Percentiles rank a stretch among this genome's conserved stretches.
Evolutionary conservation across 2,329 filamentous ascomycete genomes (phyloP).

Genomic region (Penicillium polonicum): DNA sequence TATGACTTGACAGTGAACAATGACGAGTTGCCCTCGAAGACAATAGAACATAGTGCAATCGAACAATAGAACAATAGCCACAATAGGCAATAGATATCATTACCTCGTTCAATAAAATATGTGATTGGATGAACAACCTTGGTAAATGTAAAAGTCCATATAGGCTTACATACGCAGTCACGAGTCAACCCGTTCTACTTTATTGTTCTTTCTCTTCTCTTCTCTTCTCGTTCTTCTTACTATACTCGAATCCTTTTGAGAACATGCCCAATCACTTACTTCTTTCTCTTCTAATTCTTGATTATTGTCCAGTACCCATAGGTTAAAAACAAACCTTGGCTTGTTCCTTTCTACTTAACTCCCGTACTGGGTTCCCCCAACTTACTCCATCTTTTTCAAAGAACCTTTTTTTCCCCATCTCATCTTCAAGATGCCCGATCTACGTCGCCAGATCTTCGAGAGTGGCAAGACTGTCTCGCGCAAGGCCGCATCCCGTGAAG

Average conservation of each 20-base stretch:
- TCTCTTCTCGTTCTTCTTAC: not conserved
- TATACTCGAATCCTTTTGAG: not conserved
- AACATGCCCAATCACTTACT: not conserved
- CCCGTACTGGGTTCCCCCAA: not conserved
- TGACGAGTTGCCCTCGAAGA: not conserved
- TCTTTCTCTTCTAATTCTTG: not conserved
- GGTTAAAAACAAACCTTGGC: not conserved
- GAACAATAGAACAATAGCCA: not conserved
- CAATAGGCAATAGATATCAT: not conserved
- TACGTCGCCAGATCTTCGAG: constrained; percentile 60
- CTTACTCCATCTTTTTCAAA: not conserved
- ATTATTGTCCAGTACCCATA: constrained; percentile 2
- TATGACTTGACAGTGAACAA: not conserved
- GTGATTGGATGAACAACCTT: not conserved
- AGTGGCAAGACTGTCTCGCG: constrained; percentile 64
- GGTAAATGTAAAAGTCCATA: no score
- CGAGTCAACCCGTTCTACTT: not conserved
- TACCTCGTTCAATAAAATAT: no score
- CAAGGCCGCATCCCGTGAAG: constrained; percentile 57
- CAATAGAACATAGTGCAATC: not conserved
- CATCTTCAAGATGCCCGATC: constrained; percentile 44
- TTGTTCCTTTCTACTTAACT: not conserved
- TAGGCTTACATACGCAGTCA: constrained; percentile 7
- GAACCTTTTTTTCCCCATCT: not conserved
- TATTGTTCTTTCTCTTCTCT: not conserved